Evolutionary conservation across 495 filamentous ascomycete species (phyloP).

Genomic region (Acidomyces sp.): DNA sequence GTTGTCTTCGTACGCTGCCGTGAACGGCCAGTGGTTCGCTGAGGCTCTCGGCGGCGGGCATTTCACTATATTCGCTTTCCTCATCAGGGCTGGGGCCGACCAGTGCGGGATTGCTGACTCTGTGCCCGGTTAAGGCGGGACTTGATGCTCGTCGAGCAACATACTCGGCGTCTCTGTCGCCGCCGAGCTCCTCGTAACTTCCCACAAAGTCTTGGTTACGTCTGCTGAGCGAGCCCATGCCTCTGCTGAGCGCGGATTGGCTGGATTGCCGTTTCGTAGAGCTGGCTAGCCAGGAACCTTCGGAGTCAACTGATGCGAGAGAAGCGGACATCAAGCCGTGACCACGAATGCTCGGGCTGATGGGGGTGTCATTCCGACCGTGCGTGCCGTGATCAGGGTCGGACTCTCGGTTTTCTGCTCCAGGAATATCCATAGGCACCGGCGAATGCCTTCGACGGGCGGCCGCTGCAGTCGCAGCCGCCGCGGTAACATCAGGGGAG

Average conservation of each 20-base stretch:
- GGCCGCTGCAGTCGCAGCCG: constrained; percentile 14
- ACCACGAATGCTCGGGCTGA: constrained; percentile 18
- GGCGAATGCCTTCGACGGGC: constrained; percentile 1
- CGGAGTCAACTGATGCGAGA: constrained; percentile 75
- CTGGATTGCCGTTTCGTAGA: constrained; percentile 40
- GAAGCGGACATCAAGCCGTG: constrained; percentile 51
- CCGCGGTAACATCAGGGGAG: constrained; percentile 43
- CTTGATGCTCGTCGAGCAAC: constrained; percentile 38
- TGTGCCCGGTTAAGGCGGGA: constrained; percentile 21
- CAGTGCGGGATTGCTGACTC: constrained; percentile 22
- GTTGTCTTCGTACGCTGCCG: constrained; percentile 41
- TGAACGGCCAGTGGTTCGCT: constrained; percentile 31
- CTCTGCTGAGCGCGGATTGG: constrained; percentile 31
- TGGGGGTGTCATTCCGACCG: constrained; percentile 24
- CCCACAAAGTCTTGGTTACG: constrained; percentile 32
- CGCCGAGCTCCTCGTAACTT: constrained; percentile 47
- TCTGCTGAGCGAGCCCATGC: constrained; percentile 29
- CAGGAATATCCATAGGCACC: constrained; percentile 10
- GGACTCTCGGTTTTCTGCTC: neutral
- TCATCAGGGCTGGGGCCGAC: constrained; percentile 22
- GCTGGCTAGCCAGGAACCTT: constrained; percentile 77
- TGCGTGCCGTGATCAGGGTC: neutral
- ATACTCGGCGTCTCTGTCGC: constrained; percentile 49
- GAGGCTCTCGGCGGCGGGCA: constrained; percentile 11
- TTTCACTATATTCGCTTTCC: constrained; percentile 25